phyloP scores from a whole-genome alignment of 2,329 filamentous ascomycete genomes.

The Trichoderma guizhouense region DNA sequence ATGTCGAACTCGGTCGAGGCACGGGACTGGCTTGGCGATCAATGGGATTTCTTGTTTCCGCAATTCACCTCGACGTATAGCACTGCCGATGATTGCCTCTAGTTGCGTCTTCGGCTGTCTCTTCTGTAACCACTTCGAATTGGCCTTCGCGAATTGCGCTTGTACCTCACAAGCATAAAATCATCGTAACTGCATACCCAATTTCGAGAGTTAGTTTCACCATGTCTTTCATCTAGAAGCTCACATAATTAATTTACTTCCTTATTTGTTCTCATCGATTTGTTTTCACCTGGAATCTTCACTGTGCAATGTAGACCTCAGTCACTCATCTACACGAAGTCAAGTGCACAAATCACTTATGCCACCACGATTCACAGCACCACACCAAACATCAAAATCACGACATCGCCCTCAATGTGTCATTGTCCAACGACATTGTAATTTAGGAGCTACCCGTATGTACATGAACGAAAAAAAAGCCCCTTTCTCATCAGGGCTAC shows the following conservation, averaged over 20 bases:
- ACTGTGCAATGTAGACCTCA: too few species aligned
- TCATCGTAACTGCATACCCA: too few species aligned
- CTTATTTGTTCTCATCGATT: too few species aligned
- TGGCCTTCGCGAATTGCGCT: too few species aligned
- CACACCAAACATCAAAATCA: not conserved
- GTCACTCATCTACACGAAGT: too few species aligned
- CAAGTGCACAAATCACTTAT: too few species aligned
- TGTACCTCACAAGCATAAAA: too few species aligned
- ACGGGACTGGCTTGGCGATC: not conserved
- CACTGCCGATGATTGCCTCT: not conserved
- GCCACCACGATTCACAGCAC: not conserved
- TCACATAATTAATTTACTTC: too few species aligned
- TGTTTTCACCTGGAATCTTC: too few species aligned
- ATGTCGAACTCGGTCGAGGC: not conserved
- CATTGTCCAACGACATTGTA: not conserved
- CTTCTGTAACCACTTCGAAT: too few species aligned
- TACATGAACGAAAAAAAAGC: not conserved
- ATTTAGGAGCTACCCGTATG: not conserved
- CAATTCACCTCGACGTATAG: not conserved
- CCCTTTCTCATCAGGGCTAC: not conserved
- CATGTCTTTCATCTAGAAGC: too few species aligned
- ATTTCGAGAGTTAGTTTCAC: too few species aligned
- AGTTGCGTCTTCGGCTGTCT: not conserved
- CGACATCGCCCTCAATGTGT: not conserved
- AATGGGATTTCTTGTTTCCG: not conserved